Evolutionary conservation across 164 flowering plant species (phyloP).

Genomic region (Annona cherimola): DNA sequence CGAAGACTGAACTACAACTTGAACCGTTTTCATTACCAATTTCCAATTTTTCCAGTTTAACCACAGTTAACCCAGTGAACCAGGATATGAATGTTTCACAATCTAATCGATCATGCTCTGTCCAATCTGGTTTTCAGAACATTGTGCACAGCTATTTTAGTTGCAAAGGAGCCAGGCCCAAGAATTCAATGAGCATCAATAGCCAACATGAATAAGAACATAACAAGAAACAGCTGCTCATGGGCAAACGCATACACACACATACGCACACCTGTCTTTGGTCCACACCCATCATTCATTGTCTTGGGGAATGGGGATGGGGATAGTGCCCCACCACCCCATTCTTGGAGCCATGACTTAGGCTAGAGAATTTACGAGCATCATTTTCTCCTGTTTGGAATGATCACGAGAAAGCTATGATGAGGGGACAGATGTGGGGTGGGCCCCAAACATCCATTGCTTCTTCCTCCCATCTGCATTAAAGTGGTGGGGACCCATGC

Average conservation of each 20-base stretch:
- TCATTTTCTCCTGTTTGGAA: not conserved
- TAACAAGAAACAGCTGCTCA: not conserved
- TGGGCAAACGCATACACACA: not conserved
- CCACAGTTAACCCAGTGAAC: too few relatives aligned
- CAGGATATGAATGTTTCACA: too few relatives aligned
- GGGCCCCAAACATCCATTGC: not conserved
- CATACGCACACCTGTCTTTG: not conserved
- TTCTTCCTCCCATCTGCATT: not conserved
- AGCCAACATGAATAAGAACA: not conserved
- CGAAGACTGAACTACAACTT: too few relatives aligned
- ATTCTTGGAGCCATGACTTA: not conserved
- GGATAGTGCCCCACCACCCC: not conserved
- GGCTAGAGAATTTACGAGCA: not conserved
- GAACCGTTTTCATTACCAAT: too few relatives aligned
- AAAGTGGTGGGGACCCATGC: not conserved
- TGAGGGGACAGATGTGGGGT: not conserved
- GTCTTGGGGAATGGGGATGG: not conserved
- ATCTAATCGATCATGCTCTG: too few relatives aligned
- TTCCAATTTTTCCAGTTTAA: too few relatives aligned
- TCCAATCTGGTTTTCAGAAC: too few relatives aligned
- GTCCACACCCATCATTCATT: not conserved
- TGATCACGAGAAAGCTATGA: not conserved
- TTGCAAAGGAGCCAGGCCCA: not conserved
- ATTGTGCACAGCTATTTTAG: too few relatives aligned
- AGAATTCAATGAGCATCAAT: not conserved